These are phyloP conservation scores for Arctium lappa DNA, from an alignment of 129 eudicot species.

Conservation along the genomic window DNA sequence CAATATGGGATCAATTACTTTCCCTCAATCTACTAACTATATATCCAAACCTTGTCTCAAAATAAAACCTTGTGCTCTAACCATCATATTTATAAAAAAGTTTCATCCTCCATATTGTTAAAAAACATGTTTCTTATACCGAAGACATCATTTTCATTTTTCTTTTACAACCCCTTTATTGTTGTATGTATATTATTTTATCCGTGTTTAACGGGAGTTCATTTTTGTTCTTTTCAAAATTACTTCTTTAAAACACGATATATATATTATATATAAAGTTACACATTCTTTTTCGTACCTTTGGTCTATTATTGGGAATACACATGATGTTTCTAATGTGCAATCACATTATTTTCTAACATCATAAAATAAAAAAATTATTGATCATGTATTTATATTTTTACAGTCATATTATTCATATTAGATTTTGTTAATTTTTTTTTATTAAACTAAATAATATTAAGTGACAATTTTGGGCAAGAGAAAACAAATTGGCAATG, in stretches of 20 bases:
- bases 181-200: too few relatives aligned
- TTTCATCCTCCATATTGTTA: too few relatives aligned
- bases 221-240: too few relatives aligned
- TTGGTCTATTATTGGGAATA: background rate
- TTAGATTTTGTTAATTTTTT: too few relatives aligned
- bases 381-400: background rate
- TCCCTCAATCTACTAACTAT: background rate
- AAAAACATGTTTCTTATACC: background rate
- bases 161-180: background rate
- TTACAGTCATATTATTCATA: too few relatives aligned
- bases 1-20: background rate
- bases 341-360: background rate
- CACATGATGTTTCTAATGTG: background rate
- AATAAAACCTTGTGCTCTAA: too few relatives aligned
- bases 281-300: background rate
- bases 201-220: background rate
- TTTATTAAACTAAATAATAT: too few relatives aligned
- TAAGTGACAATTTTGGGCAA: too few relatives aligned
- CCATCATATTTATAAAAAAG: background rate
- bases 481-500: too few relatives aligned
- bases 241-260: too few relatives aligned
- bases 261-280: too few relatives aligned
- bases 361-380: background rate
- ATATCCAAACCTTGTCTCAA: background rate
- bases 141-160: background rate